Evolutionary conservation across 345 rosid species (phyloP).

Genomic region (Euphorbia tirucalli): DNA sequence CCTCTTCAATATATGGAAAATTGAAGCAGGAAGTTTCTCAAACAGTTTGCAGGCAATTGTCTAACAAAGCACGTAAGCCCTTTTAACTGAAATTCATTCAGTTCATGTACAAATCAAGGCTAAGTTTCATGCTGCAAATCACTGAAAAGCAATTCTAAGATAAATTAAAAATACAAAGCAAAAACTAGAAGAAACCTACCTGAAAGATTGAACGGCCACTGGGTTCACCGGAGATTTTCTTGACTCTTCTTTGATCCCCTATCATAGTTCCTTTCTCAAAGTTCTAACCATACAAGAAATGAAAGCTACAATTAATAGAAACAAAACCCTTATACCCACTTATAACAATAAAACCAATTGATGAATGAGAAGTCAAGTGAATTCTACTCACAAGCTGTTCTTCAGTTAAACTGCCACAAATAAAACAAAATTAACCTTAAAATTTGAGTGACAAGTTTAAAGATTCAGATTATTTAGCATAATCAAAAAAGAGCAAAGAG

Average conservation of each 20-base stretch:
- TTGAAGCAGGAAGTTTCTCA: neutral
- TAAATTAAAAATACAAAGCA: neutral
- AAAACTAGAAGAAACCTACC: constrained; percentile 37
- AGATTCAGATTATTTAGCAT: too few relatives aligned
- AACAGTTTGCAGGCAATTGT: neutral
- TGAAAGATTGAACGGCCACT: constrained; percentile 78
- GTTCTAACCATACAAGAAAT: constrained; percentile 87
- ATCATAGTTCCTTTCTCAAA: constrained; percentile 76
- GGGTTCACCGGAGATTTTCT: constrained; percentile 66
- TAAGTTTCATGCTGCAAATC: neutral
- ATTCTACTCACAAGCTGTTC: constrained; percentile 70
- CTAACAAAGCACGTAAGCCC: neutral
- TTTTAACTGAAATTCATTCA: neutral
- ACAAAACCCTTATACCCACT: neutral
- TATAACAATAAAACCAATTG: neutral
- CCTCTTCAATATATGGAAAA: neutral
- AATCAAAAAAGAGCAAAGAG: too few relatives aligned
- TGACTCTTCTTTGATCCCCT: constrained; percentile 72
- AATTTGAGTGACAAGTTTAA: neutral
- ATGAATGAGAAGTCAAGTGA: neutral
- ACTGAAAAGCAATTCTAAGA: neutral
- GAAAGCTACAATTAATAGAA: constrained; percentile 44
- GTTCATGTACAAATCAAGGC: neutral
- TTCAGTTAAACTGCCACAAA: constrained; percentile 53
- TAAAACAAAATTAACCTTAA: neutral